Evolutionary conservation across 2,329 filamentous ascomycete genomes (phyloP), one percentile per base, ranked within the genome.

Genomic region (Colletotrichum siamense): DNA sequence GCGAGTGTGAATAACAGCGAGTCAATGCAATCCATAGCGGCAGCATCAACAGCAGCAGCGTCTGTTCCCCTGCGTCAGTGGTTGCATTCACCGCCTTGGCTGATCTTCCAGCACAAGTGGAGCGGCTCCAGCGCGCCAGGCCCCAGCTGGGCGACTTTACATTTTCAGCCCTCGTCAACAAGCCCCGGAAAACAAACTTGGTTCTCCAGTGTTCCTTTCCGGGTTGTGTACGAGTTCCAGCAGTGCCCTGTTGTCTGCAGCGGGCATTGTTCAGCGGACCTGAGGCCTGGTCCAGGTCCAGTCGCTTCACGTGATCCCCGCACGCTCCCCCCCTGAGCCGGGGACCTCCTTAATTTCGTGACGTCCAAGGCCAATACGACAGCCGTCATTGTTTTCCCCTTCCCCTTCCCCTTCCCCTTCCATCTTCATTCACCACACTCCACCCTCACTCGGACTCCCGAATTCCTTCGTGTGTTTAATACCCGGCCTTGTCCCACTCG

Each of bases 181-280:
- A 73, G 73, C 73, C 69, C 69, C 69, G 69, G 69, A 75, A 75
- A 75, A 75, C 73, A 75, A 62, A 73, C 63, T 68, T 72, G 62
- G 61, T 49, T 49, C 44, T 49, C 44, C 44, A 49, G 44, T 49
- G 44, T 49, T 49, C 44, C 44, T 49, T 49, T 1, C 44, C n/a
- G 44, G 44, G 39, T 44, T 30, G 49, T 30, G 61, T 64, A 34
- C 39, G 36, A 44, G 36, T 39, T 39, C 36, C 36, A 44, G 36
- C 36, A 39, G 36, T n/a, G n/a, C n/a, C n/a, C n/a, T n/a, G n/a
- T n/a, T 64, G 26, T 70, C 36, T 26, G 57, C 44, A 22, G 24
- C 39, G 39, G 39, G 39, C 34, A 64, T 6, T 65, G n/a, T 30
- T n/a, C 24, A 55, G 66, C 18, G 22, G 55, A 30, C 26, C 26